Conservation (phyloP, 179 eudicot species). For the Beta corolliflora region DNA sequence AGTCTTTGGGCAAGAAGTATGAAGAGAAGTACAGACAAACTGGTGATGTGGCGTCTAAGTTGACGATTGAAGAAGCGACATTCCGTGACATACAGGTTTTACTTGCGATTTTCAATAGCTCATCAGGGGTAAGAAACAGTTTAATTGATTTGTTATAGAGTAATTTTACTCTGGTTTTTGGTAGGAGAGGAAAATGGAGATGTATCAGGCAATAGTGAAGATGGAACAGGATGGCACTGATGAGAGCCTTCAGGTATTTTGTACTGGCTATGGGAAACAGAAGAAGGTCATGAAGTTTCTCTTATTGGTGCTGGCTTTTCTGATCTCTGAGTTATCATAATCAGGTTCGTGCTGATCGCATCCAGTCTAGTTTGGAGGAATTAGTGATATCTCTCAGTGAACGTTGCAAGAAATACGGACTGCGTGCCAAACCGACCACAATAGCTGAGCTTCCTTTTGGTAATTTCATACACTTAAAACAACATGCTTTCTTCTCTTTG, state of each 20-base stretch:
- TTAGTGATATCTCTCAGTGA: constrained; percentile 81
- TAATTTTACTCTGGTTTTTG: constrained; percentile 18
- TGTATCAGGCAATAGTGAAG: constrained; percentile 83
- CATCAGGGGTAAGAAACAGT: not conserved
- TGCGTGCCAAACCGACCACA: constrained; percentile 87
- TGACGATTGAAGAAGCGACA: constrained; percentile 93
- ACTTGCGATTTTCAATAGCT: constrained; percentile 6
- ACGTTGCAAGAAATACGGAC: constrained; percentile 95
- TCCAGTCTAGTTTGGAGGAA: constrained; percentile 79
- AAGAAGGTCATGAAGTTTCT: not conserved
- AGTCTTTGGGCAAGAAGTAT: constrained; percentile 76
- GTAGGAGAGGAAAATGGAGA: constrained; percentile 95
- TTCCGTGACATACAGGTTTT: constrained; percentile 97
- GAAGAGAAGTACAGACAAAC: constrained; percentile 88
- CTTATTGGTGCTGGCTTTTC: not conserved
- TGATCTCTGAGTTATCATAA: constrained; percentile 21
- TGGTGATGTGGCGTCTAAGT: constrained; percentile 92
- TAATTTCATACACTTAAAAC: constrained; percentile 32
- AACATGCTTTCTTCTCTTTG: constrained; percentile 10
- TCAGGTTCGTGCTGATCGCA: constrained; percentile 68
- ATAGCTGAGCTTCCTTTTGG: constrained; percentile 98
- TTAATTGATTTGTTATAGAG: not conserved
- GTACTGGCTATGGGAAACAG: not conserved
- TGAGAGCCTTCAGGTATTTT: constrained; percentile 64
- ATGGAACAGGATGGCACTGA: constrained; percentile 81